Evolutionary conservation across 179 eudicot species (phyloP).

Genomic region (Pouteria campechiana): DNA sequence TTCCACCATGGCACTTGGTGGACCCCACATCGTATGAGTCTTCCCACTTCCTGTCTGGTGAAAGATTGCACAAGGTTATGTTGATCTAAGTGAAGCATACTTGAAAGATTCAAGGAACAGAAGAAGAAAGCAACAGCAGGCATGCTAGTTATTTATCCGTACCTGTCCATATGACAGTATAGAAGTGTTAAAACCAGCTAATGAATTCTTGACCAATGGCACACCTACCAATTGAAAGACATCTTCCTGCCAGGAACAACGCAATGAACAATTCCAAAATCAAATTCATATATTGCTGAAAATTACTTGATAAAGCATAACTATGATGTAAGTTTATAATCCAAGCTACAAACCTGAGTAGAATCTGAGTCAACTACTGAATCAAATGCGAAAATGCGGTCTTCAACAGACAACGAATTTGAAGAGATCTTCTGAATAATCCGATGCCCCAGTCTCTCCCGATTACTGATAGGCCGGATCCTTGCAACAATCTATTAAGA

Average conservation of each 20-base stretch:
- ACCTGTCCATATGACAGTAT: conserved; percentile 95
- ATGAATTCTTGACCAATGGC: conserved; percentile 77
- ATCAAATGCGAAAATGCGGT: conserved; percentile 50
- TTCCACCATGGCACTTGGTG: conserved; percentile 87
- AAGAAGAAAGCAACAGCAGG: not conserved
- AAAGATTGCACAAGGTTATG: not conserved
- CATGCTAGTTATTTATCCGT: not conserved
- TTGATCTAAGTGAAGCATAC: conserved; percentile 1
- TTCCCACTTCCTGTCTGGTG: conserved; percentile 91
- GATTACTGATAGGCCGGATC: conserved; percentile 44
- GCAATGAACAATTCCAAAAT: not conserved
- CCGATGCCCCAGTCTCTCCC: conserved; percentile 42
- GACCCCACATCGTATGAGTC: conserved; percentile 98
- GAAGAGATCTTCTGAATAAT: conserved; percentile 42
- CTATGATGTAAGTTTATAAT: not conserved
- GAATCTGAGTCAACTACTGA: conserved; percentile 50
- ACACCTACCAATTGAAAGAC: conserved; percentile 66
- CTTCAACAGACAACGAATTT: conserved; percentile 44
- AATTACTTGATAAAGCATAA: not conserved
- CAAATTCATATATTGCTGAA: not conserved
- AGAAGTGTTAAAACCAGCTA: conserved; percentile 87
- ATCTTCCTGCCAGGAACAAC: conserved; percentile 53
- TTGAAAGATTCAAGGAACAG: not conserved
- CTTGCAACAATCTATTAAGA: conserved; percentile 49
- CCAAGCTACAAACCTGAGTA: conserved; percentile 40